Conservation (phyloP, 352 stramenopile species). For the Phytophthora nicotianae region DNA sequence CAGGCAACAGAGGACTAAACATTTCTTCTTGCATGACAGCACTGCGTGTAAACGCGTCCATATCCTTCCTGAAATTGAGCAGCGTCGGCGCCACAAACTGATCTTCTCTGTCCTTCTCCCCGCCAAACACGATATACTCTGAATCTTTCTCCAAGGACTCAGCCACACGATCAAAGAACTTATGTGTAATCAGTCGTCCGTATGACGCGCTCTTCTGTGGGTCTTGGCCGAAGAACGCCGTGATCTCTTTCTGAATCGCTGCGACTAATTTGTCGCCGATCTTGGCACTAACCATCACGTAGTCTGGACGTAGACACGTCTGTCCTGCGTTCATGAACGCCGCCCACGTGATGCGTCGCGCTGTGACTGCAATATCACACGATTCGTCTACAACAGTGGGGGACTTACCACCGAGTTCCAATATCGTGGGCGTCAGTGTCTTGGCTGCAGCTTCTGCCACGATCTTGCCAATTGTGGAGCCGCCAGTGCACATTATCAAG, state of each 20-base stretch:
- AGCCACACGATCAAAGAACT: constrained; percentile 54
- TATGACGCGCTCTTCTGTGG: constrained; percentile 47
- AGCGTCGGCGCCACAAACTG: constrained; percentile 89
- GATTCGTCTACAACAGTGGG: constrained; percentile 85
- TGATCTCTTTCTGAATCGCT: constrained; percentile 42
- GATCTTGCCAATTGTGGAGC: constrained; percentile 83
- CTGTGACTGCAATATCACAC: constrained; percentile 58
- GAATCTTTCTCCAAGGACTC: constrained; percentile 66
- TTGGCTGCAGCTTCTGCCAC: constrained; percentile 90
- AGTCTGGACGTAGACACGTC: constrained; percentile 95
- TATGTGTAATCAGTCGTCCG: constrained; percentile 72
- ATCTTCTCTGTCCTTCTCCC: constrained; percentile 63
- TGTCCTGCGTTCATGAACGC: constrained; percentile 93
- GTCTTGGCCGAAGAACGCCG: constrained; percentile 65
- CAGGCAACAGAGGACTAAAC: constrained; percentile 95
- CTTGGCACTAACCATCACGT: constrained; percentile 87
- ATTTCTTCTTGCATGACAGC: constrained; percentile 93
- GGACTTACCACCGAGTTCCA: constrained; percentile 95
- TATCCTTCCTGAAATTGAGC: constrained; percentile 84
- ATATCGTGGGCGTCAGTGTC: constrained; percentile 92
- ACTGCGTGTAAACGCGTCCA: constrained; percentile 51
- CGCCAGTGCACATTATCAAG: constrained; percentile 79
- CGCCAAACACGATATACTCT: constrained; percentile 62
- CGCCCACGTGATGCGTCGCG: constrained; percentile 80
- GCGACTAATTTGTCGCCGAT: constrained; percentile 64